These are phyloP conservation scores for Aspergillus calidoustus DNA, from an alignment of 2,329 filamentous ascomycete species.

Conservation along the genomic window DNA sequence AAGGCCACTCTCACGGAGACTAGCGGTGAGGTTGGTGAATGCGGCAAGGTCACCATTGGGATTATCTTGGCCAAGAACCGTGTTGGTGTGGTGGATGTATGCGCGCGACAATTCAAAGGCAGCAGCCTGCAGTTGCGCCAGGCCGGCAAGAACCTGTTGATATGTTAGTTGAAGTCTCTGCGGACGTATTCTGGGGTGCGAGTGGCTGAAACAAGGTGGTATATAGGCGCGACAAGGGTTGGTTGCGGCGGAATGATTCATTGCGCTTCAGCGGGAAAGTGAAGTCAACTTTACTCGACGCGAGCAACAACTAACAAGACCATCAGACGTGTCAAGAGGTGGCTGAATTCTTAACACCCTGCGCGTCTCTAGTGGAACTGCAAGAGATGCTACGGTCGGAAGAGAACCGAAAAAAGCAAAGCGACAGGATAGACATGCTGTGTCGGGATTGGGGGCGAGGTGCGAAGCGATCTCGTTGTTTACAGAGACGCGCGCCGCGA, in stretches of 20 bases:
- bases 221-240: conserved; percentile 19
- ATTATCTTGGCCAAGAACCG: conserved; percentile 70
- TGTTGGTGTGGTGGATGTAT: conserved; percentile 87
- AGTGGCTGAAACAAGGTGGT: conserved; percentile 13
- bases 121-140: conserved; percentile 77
- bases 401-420: background rate
- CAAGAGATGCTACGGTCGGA: background rate
- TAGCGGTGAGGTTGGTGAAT: conserved; percentile 43
- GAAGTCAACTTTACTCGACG: background rate
- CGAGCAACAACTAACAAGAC: background rate
- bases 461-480: conserved; percentile 5
- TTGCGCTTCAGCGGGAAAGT: conserved; percentile 10
- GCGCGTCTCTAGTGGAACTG: background rate
- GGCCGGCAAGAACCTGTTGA: conserved; percentile 72
- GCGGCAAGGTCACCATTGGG: conserved; percentile 58
- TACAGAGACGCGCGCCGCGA: conserved; percentile 1
- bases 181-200: conserved; percentile 6
- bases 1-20: conserved; percentile 51
- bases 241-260: background rate
- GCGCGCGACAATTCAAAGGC: conserved; percentile 80
- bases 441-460: conserved; percentile 9
- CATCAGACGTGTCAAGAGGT: background rate
- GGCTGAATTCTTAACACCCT: background rate
- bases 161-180: conserved; percentile 10
- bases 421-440: conserved; percentile 7